Evolutionary conservation across 1,139 yeast species (phyloP).

Genomic region (Waltiozyma solani): DNA sequence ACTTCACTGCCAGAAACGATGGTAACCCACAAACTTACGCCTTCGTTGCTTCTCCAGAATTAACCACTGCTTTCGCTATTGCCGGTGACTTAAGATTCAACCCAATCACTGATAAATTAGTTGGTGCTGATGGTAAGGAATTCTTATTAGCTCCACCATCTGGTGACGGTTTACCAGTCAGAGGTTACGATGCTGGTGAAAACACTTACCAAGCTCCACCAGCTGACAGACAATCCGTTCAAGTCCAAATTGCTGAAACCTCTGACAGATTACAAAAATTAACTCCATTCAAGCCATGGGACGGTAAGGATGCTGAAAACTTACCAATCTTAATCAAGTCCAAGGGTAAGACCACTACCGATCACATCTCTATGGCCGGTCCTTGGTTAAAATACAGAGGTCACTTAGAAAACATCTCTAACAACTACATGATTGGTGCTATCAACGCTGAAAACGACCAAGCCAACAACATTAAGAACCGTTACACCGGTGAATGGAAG

Average conservation of each 20-base stretch:
- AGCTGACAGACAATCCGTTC: constrained; percentile 65
- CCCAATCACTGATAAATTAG: constrained; percentile 92
- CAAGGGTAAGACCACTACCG: constrained; percentile 97
- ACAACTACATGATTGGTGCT: constrained; percentile 99
- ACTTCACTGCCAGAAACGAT: constrained; percentile 97
- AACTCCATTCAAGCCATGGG: constrained; percentile 90
- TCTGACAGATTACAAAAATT: constrained; percentile 86
- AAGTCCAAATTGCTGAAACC: constrained; percentile 72
- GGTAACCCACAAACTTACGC: constrained; percentile 99
- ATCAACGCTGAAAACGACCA: constrained; percentile 93
- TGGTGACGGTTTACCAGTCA: constrained; percentile 89
- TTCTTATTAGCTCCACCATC: constrained; percentile 84
- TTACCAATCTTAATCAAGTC: constrained; percentile 96
- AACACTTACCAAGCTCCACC: constrained; percentile 99
- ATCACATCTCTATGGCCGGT: constrained; percentile 99
- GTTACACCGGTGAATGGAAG: constrained; percentile 81
- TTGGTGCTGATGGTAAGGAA: constrained; percentile 92
- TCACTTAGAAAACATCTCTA: constrained; percentile 96
- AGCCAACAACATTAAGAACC: constrained; percentile 88
- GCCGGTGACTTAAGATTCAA: constrained; percentile 98
- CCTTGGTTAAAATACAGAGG: constrained; percentile 99
- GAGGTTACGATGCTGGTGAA: constrained; percentile 91
- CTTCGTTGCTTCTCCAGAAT: constrained; percentile 96
- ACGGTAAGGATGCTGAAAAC: constrained; percentile 85
- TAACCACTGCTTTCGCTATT: constrained; percentile 92